Evolutionary conservation across 805 yeast species (phyloP).

Genomic region (Scheffersomyces amazonensis): DNA sequence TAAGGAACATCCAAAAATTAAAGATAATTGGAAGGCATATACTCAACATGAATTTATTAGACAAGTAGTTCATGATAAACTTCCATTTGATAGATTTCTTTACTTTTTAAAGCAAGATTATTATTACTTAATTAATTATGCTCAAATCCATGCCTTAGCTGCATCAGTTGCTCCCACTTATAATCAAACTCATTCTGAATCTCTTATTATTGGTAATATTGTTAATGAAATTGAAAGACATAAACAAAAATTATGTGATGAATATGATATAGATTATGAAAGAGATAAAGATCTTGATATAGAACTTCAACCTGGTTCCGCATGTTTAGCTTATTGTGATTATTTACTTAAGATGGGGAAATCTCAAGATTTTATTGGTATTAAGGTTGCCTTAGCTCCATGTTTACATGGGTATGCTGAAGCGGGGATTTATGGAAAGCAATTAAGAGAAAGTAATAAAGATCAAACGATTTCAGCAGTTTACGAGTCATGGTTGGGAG

Average conservation of each 20-base stretch:
- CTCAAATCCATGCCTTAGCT: constrained; percentile 61
- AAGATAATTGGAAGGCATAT: constrained; percentile 56
- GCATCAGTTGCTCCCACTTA: constrained; percentile 59
- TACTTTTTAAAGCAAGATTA: constrained; percentile 64
- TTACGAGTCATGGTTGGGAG: constrained; percentile 56
- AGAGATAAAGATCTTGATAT: constrained; percentile 37
- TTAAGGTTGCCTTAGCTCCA: constrained; percentile 69
- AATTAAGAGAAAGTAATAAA: constrained; percentile 12
- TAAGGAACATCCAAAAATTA: constrained; percentile 52
- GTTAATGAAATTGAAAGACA: constrained; percentile 58
- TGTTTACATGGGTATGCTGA: constrained; percentile 71
- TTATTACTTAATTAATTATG: constrained; percentile 65
- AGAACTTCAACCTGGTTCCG: constrained; percentile 48
- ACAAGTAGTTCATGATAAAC: constrained; percentile 48
- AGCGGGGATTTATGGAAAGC: constrained; percentile 43
- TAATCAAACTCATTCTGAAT: constrained; percentile 48
- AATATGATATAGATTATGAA: constrained; percentile 39
- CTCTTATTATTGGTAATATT: constrained; percentile 49
- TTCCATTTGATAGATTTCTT: constrained; percentile 49
- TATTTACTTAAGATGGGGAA: constrained; percentile 55
- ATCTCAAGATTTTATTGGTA: constrained; percentile 57
- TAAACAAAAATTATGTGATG: constrained; percentile 41
- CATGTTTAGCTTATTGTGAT: constrained; percentile 59
- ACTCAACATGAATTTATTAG: constrained; percentile 60
- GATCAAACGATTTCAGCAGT: constrained; percentile 20